Evolutionary conservation across 2,329 filamentous ascomycete species (phyloP).

Genomic region (Beauveria australis): DNA sequence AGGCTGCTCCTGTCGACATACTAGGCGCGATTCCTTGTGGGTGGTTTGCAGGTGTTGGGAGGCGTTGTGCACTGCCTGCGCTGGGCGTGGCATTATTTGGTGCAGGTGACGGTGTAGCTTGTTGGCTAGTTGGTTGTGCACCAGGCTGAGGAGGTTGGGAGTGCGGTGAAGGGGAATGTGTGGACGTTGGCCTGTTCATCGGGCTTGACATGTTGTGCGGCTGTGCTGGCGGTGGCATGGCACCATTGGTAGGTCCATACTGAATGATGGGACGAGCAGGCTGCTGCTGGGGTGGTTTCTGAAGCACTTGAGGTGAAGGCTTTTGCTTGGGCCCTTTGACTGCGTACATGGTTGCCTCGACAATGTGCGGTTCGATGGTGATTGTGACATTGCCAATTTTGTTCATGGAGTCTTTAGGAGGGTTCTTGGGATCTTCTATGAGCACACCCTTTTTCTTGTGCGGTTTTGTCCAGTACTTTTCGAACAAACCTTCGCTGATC

Average conservation of each 20-base stretch:
- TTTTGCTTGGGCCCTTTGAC: constrained; percentile 55
- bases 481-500: constrained; percentile 64
- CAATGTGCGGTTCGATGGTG: constrained; percentile 70
- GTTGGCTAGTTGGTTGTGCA: not conserved
- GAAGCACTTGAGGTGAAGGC: constrained; percentile 24
- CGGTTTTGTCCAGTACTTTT: constrained; percentile 71
- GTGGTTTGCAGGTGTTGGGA: constrained; percentile 10
- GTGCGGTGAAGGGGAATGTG: constrained; percentile 1
- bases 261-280: constrained; percentile 48
- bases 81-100: not conserved
- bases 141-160: not conserved
- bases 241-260: constrained; percentile 56
- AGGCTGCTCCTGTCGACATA: constrained; percentile 10
- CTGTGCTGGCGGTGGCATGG: constrained; percentile 46
- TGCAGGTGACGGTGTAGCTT: not conserved
- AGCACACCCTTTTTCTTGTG: constrained; percentile 57
- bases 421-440: constrained; percentile 57
- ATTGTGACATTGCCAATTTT: constrained; percentile 67
- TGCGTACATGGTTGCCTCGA: constrained; percentile 66
- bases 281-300: constrained; percentile 13
- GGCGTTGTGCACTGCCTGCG: not conserved
- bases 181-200: constrained; percentile 8
- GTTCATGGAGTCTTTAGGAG: constrained; percentile 61
- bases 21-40: constrained; percentile 15
- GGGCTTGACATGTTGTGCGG: constrained; percentile 15